Base-by-base conservation (phyloP, 768 basidiomycete species). In the Lactifluus hygrophoroides region DNA sequence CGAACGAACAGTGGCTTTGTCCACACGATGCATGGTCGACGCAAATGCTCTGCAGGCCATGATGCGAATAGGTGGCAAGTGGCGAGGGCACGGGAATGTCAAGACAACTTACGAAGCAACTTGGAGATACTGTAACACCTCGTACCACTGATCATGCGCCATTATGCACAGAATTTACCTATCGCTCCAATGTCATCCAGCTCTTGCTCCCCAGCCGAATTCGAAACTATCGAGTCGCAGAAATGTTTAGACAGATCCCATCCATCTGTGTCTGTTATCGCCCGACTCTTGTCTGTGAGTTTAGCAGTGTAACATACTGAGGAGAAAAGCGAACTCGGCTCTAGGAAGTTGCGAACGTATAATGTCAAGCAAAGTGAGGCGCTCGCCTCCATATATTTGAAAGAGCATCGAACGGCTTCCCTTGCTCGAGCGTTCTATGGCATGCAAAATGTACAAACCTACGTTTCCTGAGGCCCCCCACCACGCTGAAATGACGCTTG, bases 291-390 rank as follows among this genome's bases (percentile, higher is more conserved):
- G 9, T 50, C 43, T 5, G 42, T 54, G 25, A 16, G 32, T 5
- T 32, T 44, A 1, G 51, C 51, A 11, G 43, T 59, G 34, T 59
- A 51, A 32, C 51, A 54, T 25, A 51, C 57, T 25, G 57, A 46
- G 21, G 42, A n/a, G 57, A 11, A 52, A 34, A 5, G 57, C 57
- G 21, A 58, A 47, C 25, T 48, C 57, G 2, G 44, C 44, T 13
- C 30, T 23, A 2, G 56, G 49, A 3, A 51, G 50, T 19, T 16
- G 48, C 4, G 32, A 42, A 16, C 51, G 32, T 2, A 51, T 17
- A 16, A 51, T 38, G 16, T 51, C 28, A 10, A 52, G 19, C 4
- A 52, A 27, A 1, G 56, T 42, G 11, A 57, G 38, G 11, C 35
- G 38, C 2, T 8, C n/a, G 10, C 19, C 34, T 16, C 45, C 27